Base-by-base conservation (phyloP, 1,284 basidiomycete genomes). In the Puccinia triticina region DNA sequence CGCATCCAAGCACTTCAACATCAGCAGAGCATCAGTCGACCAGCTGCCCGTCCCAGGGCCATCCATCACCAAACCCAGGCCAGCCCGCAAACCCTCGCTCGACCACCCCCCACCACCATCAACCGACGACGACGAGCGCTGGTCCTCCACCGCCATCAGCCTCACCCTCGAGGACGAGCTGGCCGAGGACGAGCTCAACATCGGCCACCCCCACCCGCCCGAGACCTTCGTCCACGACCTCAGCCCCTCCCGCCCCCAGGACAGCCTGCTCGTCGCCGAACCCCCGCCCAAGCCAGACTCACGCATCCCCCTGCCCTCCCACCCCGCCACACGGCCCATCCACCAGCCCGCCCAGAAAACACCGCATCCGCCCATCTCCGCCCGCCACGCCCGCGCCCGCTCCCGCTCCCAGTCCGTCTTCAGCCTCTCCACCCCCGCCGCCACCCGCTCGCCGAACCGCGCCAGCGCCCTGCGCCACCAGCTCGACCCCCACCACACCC, bases 211-310 rank as follows among this genome's bases (percentile, higher is more conserved):
- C 5, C 43, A 29, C 2, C 71, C 71, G 7, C 10, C 32, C 50
- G 71, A 73, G 21, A 73, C 43, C 16, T 73, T 73, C 50, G 53
- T 46, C n/a, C 71, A 73, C 40, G n/a, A 73, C 50, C 43, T 73
- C n/a, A 50, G 43, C 4, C 14, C 71, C n/a, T 32, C 10, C 48
- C 67, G 48, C 11, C 26, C 48, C 21, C 10, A 43, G 14, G 40
- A 71, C 48, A 14, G n/a, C 23, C 18, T 26, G 8, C 26, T 37
- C 18, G n/a, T n/a, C 34, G 7, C 2, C 23, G 18, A 46, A 4
- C 21, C 21, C 21, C 46, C 40, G 4, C 40, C 69, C 29, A 29
- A 72, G 1, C 16, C 16, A 46, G 55, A 59, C 4, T 61, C n/a
- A 26, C 59, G 59, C 14, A 61, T 61, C 26, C 59, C 59, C 14